Conservation (phyloP, 2,329 filamentous ascomycete species). For the Moelleriella libera region DNA sequence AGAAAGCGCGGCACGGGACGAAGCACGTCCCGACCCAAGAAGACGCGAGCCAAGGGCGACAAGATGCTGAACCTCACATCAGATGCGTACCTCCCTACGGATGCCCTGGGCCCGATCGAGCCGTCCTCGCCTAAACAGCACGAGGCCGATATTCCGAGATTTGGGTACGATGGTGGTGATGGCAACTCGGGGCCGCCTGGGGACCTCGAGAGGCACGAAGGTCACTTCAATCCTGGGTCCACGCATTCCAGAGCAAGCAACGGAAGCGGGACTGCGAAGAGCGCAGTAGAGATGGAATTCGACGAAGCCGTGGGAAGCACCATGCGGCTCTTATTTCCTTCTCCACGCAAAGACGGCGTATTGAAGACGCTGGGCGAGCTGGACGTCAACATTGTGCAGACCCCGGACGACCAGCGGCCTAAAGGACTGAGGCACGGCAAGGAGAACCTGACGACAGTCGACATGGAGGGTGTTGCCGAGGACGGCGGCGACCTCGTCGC, state of each 20-base stretch:
- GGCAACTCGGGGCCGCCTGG: background rate
- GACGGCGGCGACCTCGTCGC: constrained; percentile 42
- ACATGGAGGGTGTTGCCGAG: constrained; percentile 7
- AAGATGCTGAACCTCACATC: constrained; percentile 31
- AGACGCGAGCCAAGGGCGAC: constrained; percentile 33
- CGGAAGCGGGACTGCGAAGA: constrained; percentile 40
- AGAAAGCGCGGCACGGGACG: constrained; percentile 31
- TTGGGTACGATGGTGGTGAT: background rate
- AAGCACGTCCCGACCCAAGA: constrained; percentile 29
- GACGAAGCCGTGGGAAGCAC: constrained; percentile 39
- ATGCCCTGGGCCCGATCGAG: constrained; percentile 34
- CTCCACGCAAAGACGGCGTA: constrained; percentile 51
- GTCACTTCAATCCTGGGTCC: constrained; percentile 22
- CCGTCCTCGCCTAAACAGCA: constrained; percentile 16
- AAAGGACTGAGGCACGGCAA: constrained; percentile 19
- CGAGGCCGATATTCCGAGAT: constrained; percentile 7
- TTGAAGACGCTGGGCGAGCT: constrained; percentile 47
- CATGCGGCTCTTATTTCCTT: constrained; percentile 62
- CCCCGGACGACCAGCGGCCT: constrained; percentile 19
- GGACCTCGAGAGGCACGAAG: constrained; percentile 6
- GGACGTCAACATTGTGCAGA: constrained; percentile 35
- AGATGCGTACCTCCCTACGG: constrained; percentile 39
- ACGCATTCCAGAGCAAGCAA: constrained; percentile 40
- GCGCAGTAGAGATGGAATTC: constrained; percentile 39
- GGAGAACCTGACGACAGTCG: constrained; percentile 24